Base-by-base conservation (phyloP, 2,329 filamentous ascomycete species). In the Penicillium brevicompactum region DNA sequence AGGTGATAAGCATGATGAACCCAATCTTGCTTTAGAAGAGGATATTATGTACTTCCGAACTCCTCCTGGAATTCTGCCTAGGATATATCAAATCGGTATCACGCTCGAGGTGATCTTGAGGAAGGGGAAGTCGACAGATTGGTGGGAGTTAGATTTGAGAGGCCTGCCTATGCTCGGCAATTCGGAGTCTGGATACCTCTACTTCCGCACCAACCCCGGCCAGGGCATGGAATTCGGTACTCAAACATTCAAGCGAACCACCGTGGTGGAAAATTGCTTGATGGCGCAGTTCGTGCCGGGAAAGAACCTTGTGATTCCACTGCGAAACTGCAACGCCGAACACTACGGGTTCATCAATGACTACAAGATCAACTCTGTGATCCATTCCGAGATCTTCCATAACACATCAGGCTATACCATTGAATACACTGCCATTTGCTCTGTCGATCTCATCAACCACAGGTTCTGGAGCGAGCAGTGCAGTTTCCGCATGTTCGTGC, bases 391-490 rank as follows among this genome's bases (percentile, higher is more conserved):
- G 9, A 41, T 41, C 16, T 22, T 45, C 1, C 6, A 46, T 3
- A 45, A 38, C 7, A 9, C 37, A n/a, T 38, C 10, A 4, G 34
- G n/a, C 4, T 53, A 32, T 14, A 3, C 50, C 0, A 40, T 69
- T 18, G 61, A 49, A n/a, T 72, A 69, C 40, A 56, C 65, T 43
- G 68, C 68, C 3, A 46, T 68, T 9, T 73, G 70, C 50, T 69
- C 64, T 0, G 40, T 73, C 27, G 60, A 57, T 16, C 57, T 70
- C 16, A 56, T 67, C 34, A 63, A 70, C 24, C 65, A 64, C 34
- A 61, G 57, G 32, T 67, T 73, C 38, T 71, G 65, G 62, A 57
- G 68, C 6, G 63, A 72, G 34, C 63, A 59, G 46, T 73, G 71
- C 44, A 64, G 62, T n/a, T 61, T 73, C 32, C 46, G 49, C 16